A percentile compares a stretch with the other conserved stretches of the same genome.
Conservation (phyloP, 257 asterid genomes). For the Craterostigma plantagineum region DNA sequence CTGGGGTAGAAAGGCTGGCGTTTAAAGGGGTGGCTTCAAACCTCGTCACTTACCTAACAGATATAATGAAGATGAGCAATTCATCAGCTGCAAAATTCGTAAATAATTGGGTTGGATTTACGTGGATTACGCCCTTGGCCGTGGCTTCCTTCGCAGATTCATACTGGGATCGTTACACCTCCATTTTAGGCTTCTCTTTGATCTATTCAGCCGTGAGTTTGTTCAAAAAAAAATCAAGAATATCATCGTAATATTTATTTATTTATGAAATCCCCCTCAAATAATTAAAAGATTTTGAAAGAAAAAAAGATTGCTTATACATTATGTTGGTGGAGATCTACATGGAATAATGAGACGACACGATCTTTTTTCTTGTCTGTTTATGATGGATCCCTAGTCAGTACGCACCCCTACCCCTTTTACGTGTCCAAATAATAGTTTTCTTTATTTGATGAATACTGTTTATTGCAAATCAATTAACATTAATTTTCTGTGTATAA, state of each 20-base stretch:
- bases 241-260: neutral
- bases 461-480: too few species aligned
- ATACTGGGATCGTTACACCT: constrained; percentile 49
- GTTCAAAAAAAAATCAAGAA: neutral
- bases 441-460: neutral
- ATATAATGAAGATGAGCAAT: constrained; percentile 55
- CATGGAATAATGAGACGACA: too few species aligned
- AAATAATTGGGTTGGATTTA: constrained; percentile 68
- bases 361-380: too few species aligned
- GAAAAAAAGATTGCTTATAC: too few species aligned
- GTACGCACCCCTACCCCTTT: too few species aligned
- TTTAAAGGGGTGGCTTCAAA: constrained; percentile 93
- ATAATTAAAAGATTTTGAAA: too few species aligned
- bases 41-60: constrained; percentile 70
- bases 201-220: constrained; percentile 49
- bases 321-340: too few species aligned
- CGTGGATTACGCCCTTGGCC: constrained; percentile 64
- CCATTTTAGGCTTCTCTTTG: constrained; percentile 39
- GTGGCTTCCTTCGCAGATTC: constrained; percentile 67
- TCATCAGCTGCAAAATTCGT: constrained; percentile 83
- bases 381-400: too few species aligned
- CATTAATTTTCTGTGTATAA: too few species aligned
- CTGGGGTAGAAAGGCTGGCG: constrained; percentile 89
- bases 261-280: neutral
- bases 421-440: too few species aligned